Base-by-base conservation (phyloP, 2,329 filamentous ascomycete species). In the Paecilomyces variotii region DNA sequence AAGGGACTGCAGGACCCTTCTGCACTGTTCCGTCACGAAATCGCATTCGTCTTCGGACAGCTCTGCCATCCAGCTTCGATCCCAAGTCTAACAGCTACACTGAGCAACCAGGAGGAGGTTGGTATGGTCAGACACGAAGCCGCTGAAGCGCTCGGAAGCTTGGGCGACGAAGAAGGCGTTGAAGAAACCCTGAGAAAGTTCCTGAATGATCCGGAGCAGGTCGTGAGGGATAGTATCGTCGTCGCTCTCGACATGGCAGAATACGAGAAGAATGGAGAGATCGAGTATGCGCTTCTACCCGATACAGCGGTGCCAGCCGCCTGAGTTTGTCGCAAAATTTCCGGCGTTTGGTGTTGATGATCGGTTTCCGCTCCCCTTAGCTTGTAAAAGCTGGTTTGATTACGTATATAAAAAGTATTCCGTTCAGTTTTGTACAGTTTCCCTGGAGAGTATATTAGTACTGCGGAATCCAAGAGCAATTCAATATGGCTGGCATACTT, bases 61-160 rank as follows among this genome's bases (percentile, higher is more conserved):
- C 82, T 99, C 56, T 91, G 89, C 57, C 94, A 99, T 71, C 94
- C 94, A 1, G 93, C 93, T n/a, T 96, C 91, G 1, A 97, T 99
- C 65, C 92, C 94, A 3, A 90, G 90, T 60, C 83, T 99, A 59
- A 88, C 88, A 14, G 85, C 84, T 56, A 86, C 89, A 1, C 80
- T 99, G 60, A 88, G 88, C 67, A 82, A 99, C 72, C 78, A 84
- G 54, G 80, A 89, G 57, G 94, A 99, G 78, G 88, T 85, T 26
- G 91, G 92, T 69, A 99, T 99, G 94, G 94, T 99, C 58, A 87
- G 94, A 58, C 94, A 99, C 71, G 94, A 99, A 77, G 95, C 94
- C 54, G 94, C 95, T 1, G 94, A 99, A 78, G 94, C 94, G 26
- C 84, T 99, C 27, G 94, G 94, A 27, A 96, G 92, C 69, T 81